phyloP scores from a whole-genome alignment of 768 basidiomycete genomes.

The Antrodiella citrinella region DNA sequence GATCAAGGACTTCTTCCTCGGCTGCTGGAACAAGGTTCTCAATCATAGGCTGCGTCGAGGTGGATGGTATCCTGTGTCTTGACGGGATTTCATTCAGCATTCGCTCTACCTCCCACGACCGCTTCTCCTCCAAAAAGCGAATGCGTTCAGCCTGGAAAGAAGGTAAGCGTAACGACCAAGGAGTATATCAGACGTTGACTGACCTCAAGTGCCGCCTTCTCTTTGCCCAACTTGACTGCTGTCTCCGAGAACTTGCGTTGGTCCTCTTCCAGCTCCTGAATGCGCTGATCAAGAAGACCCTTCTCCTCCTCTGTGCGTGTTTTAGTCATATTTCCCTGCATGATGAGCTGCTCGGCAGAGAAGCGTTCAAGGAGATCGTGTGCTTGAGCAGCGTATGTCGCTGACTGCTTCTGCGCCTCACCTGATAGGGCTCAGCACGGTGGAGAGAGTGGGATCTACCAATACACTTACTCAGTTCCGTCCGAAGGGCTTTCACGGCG shows the following conservation, averaged over 20 bases:
- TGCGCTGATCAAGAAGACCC: conserved; percentile 43
- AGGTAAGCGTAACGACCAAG: too few species aligned
- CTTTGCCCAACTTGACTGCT: conserved; percentile 52
- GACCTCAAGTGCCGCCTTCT: conserved; percentile 63
- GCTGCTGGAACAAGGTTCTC: conserved; percentile 14
- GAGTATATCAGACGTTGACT: conserved; percentile 4
- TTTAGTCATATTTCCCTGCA: conserved; percentile 27
- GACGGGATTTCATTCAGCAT: conserved; percentile 54
- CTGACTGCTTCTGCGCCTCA: conserved; percentile 37
- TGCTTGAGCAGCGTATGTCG: conserved; percentile 19
- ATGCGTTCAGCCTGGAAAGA: conserved; percentile 49
- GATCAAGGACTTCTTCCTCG: conserved; percentile 11
- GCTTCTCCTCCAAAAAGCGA: conserved; percentile 58
- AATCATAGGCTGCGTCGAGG: conserved; percentile 15
- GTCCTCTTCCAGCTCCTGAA: conserved; percentile 55
- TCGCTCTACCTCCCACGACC: conserved; percentile 60
- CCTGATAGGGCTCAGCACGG: conserved; percentile 25
- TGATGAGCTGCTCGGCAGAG: conserved; percentile 33
- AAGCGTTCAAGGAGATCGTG: conserved; percentile 52
- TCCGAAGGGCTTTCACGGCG: conserved; percentile 41
- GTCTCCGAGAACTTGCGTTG: conserved; percentile 57
- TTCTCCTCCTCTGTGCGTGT: conserved; percentile 48
- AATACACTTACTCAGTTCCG: conserved; percentile 46
- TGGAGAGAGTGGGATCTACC: too few species aligned
- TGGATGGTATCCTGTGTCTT: conserved; percentile 24